Evolutionary conservation across 352 stramenopile genomes (phyloP), one percentile per base, ranked within the genome.

Genomic region (Phytopythium cucurbitacearum): DNA sequence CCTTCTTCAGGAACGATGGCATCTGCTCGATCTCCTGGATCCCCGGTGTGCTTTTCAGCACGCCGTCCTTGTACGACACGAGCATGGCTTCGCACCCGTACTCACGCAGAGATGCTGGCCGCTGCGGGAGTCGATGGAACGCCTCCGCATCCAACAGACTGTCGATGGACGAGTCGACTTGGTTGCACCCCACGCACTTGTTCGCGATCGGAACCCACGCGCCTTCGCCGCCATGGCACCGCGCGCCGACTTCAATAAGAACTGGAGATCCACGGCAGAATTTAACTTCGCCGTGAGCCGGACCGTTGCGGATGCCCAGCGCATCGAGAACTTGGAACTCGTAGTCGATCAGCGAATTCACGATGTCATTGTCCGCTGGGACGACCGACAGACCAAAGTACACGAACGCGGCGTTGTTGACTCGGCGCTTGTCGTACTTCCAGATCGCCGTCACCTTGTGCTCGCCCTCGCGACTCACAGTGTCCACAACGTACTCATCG

Each of bases 381-480:
- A 91, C 77, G 52, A 92, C 58, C 13, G 81, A 91, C 11, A 94
- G 57, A 5, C 81, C 80, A 51, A 94, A 98, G 69, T 98, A 98
- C 7, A 98, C 96, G 65, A 98, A 98, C 12, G 91, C 87, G 5
- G 91, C 91, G 48, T 92, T 67, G 64, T 98, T 98, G 39, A 97
- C 87, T 7, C 84, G 77, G 41, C 96, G 80, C 77, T 99, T 99
- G 70, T 99, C 96, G 66, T 99, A 99, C 65, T 97, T 96, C 97
- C 96, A 99, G 10, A 99, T 83, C 15, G 94, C 96, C 37, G 90
- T 89, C 43, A 98, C 85, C 61, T 99, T 99, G 71, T 98, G 89
- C 50, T 93, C 63, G 5, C 96, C 96, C 60, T 97, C 73, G 47
- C 84, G 85, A 53, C 80, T 97, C 10, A 98, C 94, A 7, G 93